These are phyloP conservation scores for Gaillardinia entomophila DNA, from an alignment of 805 yeast species.

Conservation along the genomic window DNA sequence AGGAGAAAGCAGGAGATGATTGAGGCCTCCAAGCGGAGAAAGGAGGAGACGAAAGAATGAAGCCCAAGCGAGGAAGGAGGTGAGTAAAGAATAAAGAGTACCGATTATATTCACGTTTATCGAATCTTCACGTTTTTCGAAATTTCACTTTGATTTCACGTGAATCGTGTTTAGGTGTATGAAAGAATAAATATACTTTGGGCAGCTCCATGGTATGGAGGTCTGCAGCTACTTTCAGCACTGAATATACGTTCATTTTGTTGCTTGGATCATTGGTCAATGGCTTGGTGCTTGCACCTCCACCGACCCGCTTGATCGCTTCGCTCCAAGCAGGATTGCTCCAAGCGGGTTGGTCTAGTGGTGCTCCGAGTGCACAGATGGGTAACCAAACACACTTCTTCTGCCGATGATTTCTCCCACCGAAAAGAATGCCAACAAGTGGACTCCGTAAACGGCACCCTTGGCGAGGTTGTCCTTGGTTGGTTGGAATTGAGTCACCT, in stretches of 20 bases:
- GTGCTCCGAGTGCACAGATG: constrained; percentile 27
- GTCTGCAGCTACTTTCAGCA: no score
- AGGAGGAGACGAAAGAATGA: constrained; percentile 12
- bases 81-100: background rate
- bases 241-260: no score
- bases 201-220: no score
- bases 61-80: background rate
- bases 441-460: constrained; percentile 73
- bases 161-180: no score
- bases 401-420: constrained; percentile 96
- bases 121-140: background rate
- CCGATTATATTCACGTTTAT: background rate
- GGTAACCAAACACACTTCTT: constrained; percentile 89
- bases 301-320: no score
- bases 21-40: constrained; percentile 64
- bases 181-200: no score
- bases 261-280: no score
- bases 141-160: background rate
- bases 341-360: no score
- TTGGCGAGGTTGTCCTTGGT: constrained; percentile 54
- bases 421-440: constrained; percentile 85
- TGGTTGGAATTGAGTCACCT: constrained; percentile 40
- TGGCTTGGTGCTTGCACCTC: no score
- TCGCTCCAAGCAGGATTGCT: no score
- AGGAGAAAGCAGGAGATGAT: constrained; percentile 66